phyloP scores from a whole-genome alignment of 2,329 filamentous ascomycete genomes.

The Cercospora nicotianae region DNA sequence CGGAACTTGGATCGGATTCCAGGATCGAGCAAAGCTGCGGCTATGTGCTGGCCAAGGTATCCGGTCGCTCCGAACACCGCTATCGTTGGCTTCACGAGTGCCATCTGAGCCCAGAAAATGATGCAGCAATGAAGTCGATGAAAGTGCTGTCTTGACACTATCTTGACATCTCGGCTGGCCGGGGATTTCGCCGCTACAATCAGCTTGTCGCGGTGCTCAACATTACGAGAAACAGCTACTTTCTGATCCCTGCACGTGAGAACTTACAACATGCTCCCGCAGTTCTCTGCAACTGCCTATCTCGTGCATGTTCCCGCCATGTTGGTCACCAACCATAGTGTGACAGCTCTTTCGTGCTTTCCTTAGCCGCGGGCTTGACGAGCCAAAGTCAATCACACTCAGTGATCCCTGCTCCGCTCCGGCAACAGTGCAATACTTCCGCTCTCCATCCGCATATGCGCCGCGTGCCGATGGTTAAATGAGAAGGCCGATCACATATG shows the following conservation, averaged over 20 bases:
- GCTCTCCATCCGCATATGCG: background rate
- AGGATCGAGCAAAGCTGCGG: conserved; percentile 5
- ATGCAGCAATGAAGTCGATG: background rate
- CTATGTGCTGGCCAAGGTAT: conserved; percentile 2
- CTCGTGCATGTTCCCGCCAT: background rate
- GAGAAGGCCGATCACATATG: background rate
- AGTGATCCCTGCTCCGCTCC: background rate
- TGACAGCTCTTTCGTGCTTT: background rate
- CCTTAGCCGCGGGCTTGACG: background rate
- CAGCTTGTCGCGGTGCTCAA: background rate
- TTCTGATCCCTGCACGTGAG: background rate
- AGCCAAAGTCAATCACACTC: background rate
- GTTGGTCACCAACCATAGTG: background rate
- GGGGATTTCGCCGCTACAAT: background rate
- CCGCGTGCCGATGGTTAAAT: background rate
- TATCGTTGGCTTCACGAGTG: conserved; percentile 2
- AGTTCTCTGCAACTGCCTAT: background rate
- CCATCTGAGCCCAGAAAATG: background rate
- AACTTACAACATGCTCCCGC: background rate
- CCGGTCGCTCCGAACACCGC: conserved; percentile 17
- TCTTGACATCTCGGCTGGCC: background rate
- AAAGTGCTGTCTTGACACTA: background rate
- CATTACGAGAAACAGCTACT: background rate
- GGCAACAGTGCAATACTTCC: background rate
- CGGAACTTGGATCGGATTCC: background rate